Percentiles rank a stretch among this genome's conserved stretches.
Evolutionary conservation across 2,329 filamentous ascomycete genomes (phyloP).

Genomic region (Aspergillus oerlinghausenensis): DNA sequence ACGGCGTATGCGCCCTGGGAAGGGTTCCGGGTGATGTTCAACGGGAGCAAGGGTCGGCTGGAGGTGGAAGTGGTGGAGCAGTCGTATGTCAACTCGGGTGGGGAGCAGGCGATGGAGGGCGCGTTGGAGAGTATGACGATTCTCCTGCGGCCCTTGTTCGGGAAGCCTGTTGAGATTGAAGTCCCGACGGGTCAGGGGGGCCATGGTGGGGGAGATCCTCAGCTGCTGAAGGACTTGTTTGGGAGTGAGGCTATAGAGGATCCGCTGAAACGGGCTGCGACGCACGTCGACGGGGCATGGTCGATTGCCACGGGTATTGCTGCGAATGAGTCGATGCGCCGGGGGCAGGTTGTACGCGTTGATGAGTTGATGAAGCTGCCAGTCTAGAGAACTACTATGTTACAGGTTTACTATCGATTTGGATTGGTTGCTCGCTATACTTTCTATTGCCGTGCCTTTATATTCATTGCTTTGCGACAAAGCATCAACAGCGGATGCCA

Average conservation of each 20-base stretch:
- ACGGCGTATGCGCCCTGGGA: constrained; percentile 56
- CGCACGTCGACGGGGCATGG: constrained; percentile 55
- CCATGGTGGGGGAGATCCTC: constrained; percentile 57
- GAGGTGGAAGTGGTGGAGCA: constrained; percentile 59
- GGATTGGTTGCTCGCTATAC: neutral
- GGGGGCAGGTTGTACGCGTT: constrained; percentile 53
- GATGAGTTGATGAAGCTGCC: constrained; percentile 38
- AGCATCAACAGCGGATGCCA: neutral
- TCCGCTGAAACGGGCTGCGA: constrained; percentile 52
- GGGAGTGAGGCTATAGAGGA: constrained; percentile 41
- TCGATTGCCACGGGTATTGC: constrained; percentile 59
- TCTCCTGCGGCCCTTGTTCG: constrained; percentile 51
- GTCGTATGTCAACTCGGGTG: constrained; percentile 56
- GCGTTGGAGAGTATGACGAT: constrained; percentile 22
- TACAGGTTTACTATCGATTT: neutral
- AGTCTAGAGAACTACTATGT: neutral
- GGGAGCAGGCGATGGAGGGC: constrained; percentile 46
- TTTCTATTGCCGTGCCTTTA: neutral
- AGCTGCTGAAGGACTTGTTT: constrained; percentile 56
- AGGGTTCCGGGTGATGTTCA: constrained; percentile 25
- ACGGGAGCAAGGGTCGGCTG: constrained; percentile 53
- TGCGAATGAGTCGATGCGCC: constrained; percentile 55
- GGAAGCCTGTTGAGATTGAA: constrained; percentile 53
- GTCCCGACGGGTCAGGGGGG: constrained; percentile 50
- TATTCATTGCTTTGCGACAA: no score